Conservation (phyloP, 2,329 filamentous ascomycete genomes). For the Colletotrichum spaethianum region DNA sequence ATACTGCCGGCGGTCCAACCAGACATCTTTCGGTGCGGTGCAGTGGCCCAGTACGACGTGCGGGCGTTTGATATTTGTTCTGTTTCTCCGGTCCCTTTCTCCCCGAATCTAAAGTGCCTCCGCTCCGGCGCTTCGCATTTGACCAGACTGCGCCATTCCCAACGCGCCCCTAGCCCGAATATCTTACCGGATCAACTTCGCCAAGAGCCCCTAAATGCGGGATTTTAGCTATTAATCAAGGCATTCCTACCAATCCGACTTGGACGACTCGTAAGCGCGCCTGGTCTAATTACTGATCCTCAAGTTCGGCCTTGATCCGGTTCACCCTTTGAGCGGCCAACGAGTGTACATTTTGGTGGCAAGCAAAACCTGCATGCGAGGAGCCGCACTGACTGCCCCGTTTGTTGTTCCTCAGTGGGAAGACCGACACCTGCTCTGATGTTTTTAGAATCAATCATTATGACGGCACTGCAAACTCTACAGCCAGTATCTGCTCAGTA, state of each 20-base stretch:
- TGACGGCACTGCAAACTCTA: too few species aligned
- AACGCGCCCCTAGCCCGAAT: slow-evolving; percentile 9
- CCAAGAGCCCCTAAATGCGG: slow-evolving; percentile 36
- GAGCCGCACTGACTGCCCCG: too few species aligned
- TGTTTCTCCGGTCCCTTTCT: background rate
- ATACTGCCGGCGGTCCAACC: slow-evolving; percentile 9
- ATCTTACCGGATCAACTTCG: slow-evolving; percentile 14
- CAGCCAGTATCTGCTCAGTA: background rate
- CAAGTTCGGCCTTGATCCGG: slow-evolving; percentile 3
- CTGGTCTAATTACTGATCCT: background rate
- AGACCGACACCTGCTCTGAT: background rate
- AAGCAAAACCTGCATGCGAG: too few species aligned
- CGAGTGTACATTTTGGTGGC: too few species aligned
- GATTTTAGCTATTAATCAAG: slow-evolving; percentile 16
- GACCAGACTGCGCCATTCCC: slow-evolving; percentile 21
- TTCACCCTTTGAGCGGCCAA: background rate
- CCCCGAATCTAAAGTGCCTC: slow-evolving; percentile 21
- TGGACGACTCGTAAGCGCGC: background rate
- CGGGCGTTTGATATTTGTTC: slow-evolving; percentile 4
- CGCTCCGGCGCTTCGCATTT: slow-evolving; percentile 20
- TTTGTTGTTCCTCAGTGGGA: background rate
- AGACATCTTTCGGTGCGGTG: slow-evolving; percentile 1
- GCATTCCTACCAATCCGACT: background rate
- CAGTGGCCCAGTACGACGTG: background rate
- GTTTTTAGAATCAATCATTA: too few species aligned